A percentile compares a stretch with the other conserved stretches of the same genome.
Evolutionary conservation across 2,329 filamentous ascomycete species (phyloP).

Genomic region (Neurospora sp.): DNA sequence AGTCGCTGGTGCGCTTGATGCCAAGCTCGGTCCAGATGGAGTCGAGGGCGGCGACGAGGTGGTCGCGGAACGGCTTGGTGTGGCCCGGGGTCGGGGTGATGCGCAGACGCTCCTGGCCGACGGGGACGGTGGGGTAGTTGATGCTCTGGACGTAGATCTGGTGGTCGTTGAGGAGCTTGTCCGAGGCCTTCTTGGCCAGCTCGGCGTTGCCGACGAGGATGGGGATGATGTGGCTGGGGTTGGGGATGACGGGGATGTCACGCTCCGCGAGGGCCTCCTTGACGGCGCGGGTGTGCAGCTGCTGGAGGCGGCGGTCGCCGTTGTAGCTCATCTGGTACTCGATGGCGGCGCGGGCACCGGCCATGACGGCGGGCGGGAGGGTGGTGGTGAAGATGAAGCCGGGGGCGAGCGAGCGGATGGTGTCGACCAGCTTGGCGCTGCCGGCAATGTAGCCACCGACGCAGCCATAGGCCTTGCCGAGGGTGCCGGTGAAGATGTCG

Average conservation of each 20-base stretch:
- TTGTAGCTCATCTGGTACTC: conserved; percentile 83
- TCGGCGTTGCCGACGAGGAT: conserved; percentile 91
- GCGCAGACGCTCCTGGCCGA: conserved; percentile 92
- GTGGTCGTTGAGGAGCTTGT: conserved; percentile 82
- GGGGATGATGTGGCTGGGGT: conserved; percentile 93
- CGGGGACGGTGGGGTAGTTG: conserved; percentile 96
- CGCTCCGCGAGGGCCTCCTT: conserved; percentile 70
- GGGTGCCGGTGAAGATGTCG: conserved; percentile 94
- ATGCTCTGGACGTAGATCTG: conserved; percentile 97
- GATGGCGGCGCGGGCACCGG: conserved; percentile 81
- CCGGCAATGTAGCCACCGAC: conserved; percentile 97
- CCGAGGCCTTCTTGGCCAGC: conserved; percentile 81
- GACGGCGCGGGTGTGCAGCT: conserved; percentile 89
- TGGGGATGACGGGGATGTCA: conserved; percentile 94
- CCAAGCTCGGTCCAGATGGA: conserved; percentile 79
- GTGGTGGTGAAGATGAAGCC: conserved; percentile 99
- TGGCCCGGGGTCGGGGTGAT: conserved; percentile 96
- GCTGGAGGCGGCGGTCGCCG: conserved; percentile 83
- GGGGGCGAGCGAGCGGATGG: conserved; percentile 85
- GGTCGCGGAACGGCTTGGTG: conserved; percentile 70
- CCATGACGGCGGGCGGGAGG: conserved; percentile 92
- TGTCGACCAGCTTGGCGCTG: conserved; percentile 76
- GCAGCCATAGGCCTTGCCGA: conserved; percentile 96
- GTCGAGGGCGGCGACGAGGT: conserved; percentile 76
- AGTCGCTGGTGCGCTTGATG: conserved; percentile 82